Evolutionary conservation across 371 early-diverging fungal species (phyloP).

Genomic region (Mycotypha africana): DNA sequence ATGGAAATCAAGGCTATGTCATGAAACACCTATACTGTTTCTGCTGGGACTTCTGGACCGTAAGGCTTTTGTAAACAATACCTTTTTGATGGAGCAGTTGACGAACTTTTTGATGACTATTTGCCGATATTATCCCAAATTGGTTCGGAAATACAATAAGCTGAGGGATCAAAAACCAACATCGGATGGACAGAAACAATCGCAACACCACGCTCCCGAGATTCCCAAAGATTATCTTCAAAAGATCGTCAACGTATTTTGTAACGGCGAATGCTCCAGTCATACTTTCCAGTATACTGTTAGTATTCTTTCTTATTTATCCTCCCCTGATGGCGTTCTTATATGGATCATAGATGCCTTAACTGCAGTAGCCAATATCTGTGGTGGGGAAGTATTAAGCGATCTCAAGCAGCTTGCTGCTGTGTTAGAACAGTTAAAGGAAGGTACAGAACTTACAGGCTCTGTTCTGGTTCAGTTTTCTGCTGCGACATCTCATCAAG

Average conservation of each 20-base stretch:
- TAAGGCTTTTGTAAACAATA: constrained; percentile 61
- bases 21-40: constrained; percentile 60
- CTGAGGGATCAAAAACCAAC: constrained; percentile 9
- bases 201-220: constrained; percentile 27
- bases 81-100: constrained; percentile 73
- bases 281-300: constrained; percentile 92
- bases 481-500: constrained; percentile 83
- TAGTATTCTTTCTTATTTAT: constrained; percentile 80
- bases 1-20: neutral
- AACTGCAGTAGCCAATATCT: constrained; percentile 56
- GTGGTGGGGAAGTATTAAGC: constrained; percentile 61
- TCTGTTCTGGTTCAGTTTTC: constrained; percentile 70
- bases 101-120: constrained; percentile 71
- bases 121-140: constrained; percentile 49
- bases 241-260: constrained; percentile 80
- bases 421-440: constrained; percentile 50
- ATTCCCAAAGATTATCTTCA: constrained; percentile 69
- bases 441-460: constrained; percentile 53
- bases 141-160: constrained; percentile 28
- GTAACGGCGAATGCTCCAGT: constrained; percentile 85
- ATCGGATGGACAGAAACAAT: neutral
- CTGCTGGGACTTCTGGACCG: constrained; percentile 73
- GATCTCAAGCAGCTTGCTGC: constrained; percentile 62
- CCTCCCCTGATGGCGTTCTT: constrained; percentile 64
- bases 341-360: constrained; percentile 74